Conservation (phyloP, 2,329 filamentous ascomycete species). For the Sarocladiaceae sp. region DNA sequence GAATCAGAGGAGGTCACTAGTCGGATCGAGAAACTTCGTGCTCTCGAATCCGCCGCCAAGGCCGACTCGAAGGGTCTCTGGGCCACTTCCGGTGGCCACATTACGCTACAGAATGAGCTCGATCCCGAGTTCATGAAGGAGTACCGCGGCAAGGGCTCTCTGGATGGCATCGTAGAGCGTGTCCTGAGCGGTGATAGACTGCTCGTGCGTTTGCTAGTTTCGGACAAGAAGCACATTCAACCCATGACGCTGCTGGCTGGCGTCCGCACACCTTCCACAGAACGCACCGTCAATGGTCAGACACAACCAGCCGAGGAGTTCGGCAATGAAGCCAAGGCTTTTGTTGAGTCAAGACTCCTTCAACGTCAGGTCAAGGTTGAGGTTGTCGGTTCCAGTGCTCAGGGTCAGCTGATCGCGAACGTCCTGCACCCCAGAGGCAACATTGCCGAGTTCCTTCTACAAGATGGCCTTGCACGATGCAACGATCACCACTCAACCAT, state of each 20-base stretch:
- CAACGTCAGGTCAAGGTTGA: slow-evolving; percentile 82
- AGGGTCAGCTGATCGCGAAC: slow-evolving; percentile 85
- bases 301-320: slow-evolving; percentile 83
- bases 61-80: slow-evolving; percentile 78
- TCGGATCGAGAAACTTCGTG: slow-evolving; percentile 73
- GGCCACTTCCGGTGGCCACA: slow-evolving; percentile 59
- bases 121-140: slow-evolving; percentile 73
- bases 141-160: slow-evolving; percentile 72
- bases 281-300: slow-evolving; percentile 75
- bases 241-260: slow-evolving; percentile 87
- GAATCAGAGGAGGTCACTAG: slow-evolving; percentile 71
- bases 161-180: slow-evolving; percentile 85
- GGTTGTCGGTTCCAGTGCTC: slow-evolving; percentile 81
- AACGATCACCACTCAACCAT: slow-evolving; percentile 94
- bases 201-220: slow-evolving; percentile 75
- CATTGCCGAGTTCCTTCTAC: slow-evolving; percentile 86
- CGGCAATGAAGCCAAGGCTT: slow-evolving; percentile 83
- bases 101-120: slow-evolving; percentile 79
- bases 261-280: slow-evolving; percentile 84
- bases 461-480: slow-evolving; percentile 85
- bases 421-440: slow-evolving; percentile 87
- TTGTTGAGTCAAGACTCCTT: slow-evolving; percentile 79
- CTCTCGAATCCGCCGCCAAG: slow-evolving; percentile 73
- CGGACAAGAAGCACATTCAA: slow-evolving; percentile 81
- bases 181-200: slow-evolving; percentile 89